Evolutionary conservation across 176 grass and related monocot species (phyloP), one percentile per base, ranked within the genome.

Genomic region (Echinochloa phyllopogon): DNA sequence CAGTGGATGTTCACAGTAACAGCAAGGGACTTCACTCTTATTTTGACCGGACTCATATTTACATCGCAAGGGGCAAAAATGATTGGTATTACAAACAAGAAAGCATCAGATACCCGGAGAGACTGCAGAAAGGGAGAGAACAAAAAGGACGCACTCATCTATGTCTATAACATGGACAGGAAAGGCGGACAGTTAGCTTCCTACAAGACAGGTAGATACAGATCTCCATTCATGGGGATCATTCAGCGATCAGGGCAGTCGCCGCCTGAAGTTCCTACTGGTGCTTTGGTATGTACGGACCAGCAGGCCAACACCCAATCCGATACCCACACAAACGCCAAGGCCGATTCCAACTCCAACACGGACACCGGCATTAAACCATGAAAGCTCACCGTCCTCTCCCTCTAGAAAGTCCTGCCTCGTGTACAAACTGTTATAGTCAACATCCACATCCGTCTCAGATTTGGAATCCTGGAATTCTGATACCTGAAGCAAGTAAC

Each of bases 331-430:
- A 69, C 96, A 98, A 62, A 98, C 87, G 29, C 93, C 96, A 71
- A 95, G 90, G 52, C 96, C 94, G 12, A 96, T 99, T 20, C 96
- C 96, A 4, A 96, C 96, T 37, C 93, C 96, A 24, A 95, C 96
- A 16, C 88, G 85, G 24, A 95, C 96, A 37, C 96, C 96, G 8
- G 93, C 91, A 85, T 95, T 95, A 86, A 98, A 98, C 96, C 96
- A 95, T 78, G 96, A 94, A 68, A 98, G 91, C 37, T 95, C 91
- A 76, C 91, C 89, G 17, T 94, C 96, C 85, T 98, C 94, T 1
- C 92, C 93, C 41, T 98, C 96, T 69, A 92, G 36, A 83, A 89
- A 89, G 52, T 94, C 96, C 53, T 79, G 64, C 75, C 84, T 85
- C 69, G 84, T 79, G 61, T 92, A 90, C 50, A 94, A 59, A 73